These are phyloP conservation scores for Hypoxylon sp. DNA, from an alignment of 2,329 filamentous ascomycete species.

Conservation along the genomic window DNA sequence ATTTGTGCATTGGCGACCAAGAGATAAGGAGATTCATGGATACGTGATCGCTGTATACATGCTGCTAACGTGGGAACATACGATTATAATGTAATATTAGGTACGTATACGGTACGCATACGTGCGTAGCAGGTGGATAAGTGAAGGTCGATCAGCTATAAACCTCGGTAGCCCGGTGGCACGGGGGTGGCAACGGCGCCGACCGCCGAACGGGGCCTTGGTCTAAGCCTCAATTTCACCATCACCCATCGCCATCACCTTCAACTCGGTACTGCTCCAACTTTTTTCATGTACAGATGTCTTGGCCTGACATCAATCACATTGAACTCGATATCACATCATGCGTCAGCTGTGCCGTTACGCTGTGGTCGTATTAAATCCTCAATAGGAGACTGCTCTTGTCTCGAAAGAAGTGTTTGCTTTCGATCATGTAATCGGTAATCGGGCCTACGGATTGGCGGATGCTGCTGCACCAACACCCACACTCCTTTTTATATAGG, in stretches of 20 bases:
- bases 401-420: constrained; percentile 15
- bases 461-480: background rate
- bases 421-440: constrained; percentile 19
- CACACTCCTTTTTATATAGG: background rate
- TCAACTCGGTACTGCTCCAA: background rate
- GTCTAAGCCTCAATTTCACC: constrained; percentile 7
- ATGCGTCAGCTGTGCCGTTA: background rate
- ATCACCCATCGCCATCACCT: background rate
- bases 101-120: background rate
- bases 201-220: constrained; percentile 1
- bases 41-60: background rate
- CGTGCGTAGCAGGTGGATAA: background rate
- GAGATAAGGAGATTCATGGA: background rate
- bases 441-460: constrained; percentile 21
- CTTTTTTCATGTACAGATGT: background rate
- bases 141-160: background rate
- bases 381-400: background rate
- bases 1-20: background rate
- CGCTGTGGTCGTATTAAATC: background rate
- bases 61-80: background rate
- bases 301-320: background rate
- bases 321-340: background rate
- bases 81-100: background rate
- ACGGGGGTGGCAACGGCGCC: constrained; percentile 8
- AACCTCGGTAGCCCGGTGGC: constrained; percentile 8